Evolutionary conservation across 2,329 filamentous ascomycete genomes (phyloP).

Genomic region (Hysterium pulicare): DNA sequence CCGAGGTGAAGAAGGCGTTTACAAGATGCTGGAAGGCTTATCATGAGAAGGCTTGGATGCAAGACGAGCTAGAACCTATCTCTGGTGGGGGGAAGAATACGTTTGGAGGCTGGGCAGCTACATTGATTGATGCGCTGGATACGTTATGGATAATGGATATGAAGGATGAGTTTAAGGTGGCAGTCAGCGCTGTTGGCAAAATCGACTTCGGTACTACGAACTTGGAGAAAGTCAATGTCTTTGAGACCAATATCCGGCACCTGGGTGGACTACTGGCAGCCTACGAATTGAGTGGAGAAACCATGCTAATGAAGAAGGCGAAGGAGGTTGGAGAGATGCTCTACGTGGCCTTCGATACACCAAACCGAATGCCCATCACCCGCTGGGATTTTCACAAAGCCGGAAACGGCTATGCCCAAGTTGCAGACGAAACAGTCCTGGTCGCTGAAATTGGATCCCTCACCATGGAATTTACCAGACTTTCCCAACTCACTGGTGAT

Average conservation of each 20-base stretch:
- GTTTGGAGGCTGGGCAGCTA: conserved; percentile 49
- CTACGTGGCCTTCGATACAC: conserved; percentile 83
- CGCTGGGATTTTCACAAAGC: conserved; percentile 43
- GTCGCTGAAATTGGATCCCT: conserved; percentile 48
- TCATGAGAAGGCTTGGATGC: conserved; percentile 45
- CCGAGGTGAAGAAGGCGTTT: conserved; percentile 43
- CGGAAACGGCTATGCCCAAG: conserved; percentile 35
- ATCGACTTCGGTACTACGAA: conserved; percentile 43
- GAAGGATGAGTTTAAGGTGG: conserved; percentile 46
- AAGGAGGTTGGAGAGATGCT: conserved; percentile 75
- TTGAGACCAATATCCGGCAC: conserved; percentile 66
- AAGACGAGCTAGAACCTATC: conserved; percentile 48
- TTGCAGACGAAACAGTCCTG: conserved; percentile 40
- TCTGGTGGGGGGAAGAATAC: conserved; percentile 38
- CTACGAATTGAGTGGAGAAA: conserved; percentile 80
- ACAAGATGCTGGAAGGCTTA: conserved; percentile 45
- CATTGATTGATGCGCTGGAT: conserved; percentile 45
- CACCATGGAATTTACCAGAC: conserved; percentile 47
- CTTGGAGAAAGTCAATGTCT: conserved; percentile 44
- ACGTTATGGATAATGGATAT: conserved; percentile 49
- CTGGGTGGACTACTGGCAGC: conserved; percentile 81
- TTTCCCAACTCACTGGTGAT: conserved; percentile 45
- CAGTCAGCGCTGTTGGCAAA: conserved; percentile 40
- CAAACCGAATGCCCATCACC: conserved; percentile 79
- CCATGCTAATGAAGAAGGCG: conserved; percentile 71